Conservation (phyloP, 1,284 basidiomycete genomes). For the Malassezia sp. region DNA sequence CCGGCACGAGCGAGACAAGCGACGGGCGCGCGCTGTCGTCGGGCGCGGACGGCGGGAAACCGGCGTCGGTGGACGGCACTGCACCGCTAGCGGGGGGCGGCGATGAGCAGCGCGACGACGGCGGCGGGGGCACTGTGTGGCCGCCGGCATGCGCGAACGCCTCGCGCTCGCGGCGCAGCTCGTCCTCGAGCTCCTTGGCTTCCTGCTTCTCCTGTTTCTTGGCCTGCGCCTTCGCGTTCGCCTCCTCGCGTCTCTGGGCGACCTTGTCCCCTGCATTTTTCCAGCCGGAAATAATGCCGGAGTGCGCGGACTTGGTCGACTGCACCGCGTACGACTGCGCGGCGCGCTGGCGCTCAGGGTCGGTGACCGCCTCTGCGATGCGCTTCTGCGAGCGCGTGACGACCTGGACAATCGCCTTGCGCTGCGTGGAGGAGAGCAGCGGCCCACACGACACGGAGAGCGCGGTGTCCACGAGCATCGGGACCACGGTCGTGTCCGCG, state of each 20-base stretch:
- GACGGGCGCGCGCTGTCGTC: neutral
- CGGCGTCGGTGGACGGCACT: too few species aligned
- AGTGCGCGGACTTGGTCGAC: slow-evolving; percentile 3
- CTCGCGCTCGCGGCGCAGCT: slow-evolving; percentile 10
- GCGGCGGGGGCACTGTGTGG: too few species aligned
- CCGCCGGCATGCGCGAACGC: neutral
- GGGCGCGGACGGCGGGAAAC: too few species aligned
- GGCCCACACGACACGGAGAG: slow-evolving; percentile 20
- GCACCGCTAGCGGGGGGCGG: too few species aligned
- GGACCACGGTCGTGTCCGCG: slow-evolving; percentile 18
- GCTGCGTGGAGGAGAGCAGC: slow-evolving; percentile 16
- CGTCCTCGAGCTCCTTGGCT: neutral
- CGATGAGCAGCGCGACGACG: too few species aligned
- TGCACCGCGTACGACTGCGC: slow-evolving; percentile 1
- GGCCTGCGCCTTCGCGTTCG: neutral
- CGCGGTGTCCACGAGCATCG: slow-evolving; percentile 23
- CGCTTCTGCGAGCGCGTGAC: slow-evolving; percentile 19
- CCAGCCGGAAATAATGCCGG: neutral
- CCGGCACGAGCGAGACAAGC: neutral
- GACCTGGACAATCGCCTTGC: slow-evolving; percentile 20
- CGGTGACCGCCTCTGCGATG: slow-evolving; percentile 23
- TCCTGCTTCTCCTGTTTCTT: neutral
- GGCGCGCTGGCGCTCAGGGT: slow-evolving; percentile 17
- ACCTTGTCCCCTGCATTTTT: neutral
- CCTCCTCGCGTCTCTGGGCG: neutral